These are phyloP conservation scores for Pleochaeta shiraiana DNA, from an alignment of 2,329 filamentous ascomycete genomes.

Conservation along the genomic window DNA sequence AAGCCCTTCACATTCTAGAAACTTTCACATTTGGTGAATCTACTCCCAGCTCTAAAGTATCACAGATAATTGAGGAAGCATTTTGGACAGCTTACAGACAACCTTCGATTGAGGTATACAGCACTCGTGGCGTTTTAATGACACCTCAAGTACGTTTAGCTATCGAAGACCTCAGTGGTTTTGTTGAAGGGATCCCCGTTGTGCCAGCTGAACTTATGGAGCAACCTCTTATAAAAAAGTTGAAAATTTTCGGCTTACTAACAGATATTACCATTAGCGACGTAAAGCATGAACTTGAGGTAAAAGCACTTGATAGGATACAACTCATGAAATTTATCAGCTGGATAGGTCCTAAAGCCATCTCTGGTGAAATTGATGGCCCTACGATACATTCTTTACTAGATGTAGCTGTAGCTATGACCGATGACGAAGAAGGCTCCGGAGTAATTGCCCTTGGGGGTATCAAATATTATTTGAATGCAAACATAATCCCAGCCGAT, in stretches of 20 bases:
- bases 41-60: slow-evolving; percentile 66
- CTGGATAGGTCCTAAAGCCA: slow-evolving; percentile 58
- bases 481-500: slow-evolving; percentile 58
- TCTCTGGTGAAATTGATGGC: slow-evolving; percentile 48
- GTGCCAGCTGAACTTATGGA: slow-evolving; percentile 56
- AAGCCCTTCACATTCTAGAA: slow-evolving; percentile 62
- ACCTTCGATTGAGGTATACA: slow-evolving; percentile 69
- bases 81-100: slow-evolving; percentile 87
- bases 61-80: slow-evolving; percentile 74
- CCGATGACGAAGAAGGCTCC: slow-evolving; percentile 33
- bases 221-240: slow-evolving; percentile 53
- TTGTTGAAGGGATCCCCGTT: slow-evolving; percentile 75
- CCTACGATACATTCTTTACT: slow-evolving; percentile 47
- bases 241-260: slow-evolving; percentile 72
- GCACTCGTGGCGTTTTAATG: slow-evolving; percentile 68
- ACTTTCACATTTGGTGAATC: slow-evolving; percentile 82
- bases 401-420: slow-evolving; percentile 55
- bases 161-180: slow-evolving; percentile 40
- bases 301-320: slow-evolving; percentile 54
- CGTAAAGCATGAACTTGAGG: slow-evolving; percentile 62
- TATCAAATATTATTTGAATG: slow-evolving; percentile 53
- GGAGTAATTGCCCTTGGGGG: slow-evolving; percentile 58
- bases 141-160: slow-evolving; percentile 63
- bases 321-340: slow-evolving; percentile 68
- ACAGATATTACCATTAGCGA: slow-evolving; percentile 71